Base-by-base conservation (phyloP, 805 yeast species). In the Saccharomycopsis sp. region DNA sequence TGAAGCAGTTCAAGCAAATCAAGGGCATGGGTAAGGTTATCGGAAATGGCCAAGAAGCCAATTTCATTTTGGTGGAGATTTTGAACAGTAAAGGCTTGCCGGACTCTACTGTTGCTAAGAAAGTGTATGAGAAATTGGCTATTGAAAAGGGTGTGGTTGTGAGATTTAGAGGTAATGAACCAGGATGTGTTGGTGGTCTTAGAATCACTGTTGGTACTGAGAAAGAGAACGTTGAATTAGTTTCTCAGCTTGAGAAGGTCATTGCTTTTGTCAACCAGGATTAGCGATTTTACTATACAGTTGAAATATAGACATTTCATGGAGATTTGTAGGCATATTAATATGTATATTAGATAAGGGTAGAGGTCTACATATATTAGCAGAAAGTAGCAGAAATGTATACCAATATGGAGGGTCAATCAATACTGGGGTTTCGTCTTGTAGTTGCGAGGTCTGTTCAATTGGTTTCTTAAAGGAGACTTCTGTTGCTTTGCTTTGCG, bases 151-250 rank as follows among this genome's bases (percentile, higher is more conserved):
- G 81, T 38, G 91, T 93, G 22, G 98, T 94, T 53, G 88, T 93
- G 15, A 81, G 99, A 72, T 94, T 82, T 69, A 82, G 99, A 74
- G 99, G 99, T 34, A 81, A 75, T 41, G 99, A 94, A 73, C 78
- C 84, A 52, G 96, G 96, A 44, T 94, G 99, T 69, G 74, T 75
- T 2, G 99, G 99, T 35, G 89, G 90, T 54, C 74, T 94, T 56
- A 82, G 99, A 72, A 80, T 92, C 23, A 88, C 97, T 1, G 75
- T 94, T 38, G 99, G 99, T 17, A 91, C 97, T 0, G 73, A 70
- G 24, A 82, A 80, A 57, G 98, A 94, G 72, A 93, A 90, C 66
- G 70, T 74, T 53, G 60, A 66, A 5, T 70, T 94, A 54, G 67
- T 92, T 7, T 67, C 75, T 44, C 82, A 79, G 67, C 75, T 89